Evolutionary conservation across 2,329 filamentous ascomycete genomes (phyloP), one percentile per base, ranked within the genome.

Genomic region (Cordyceps farinosa): DNA sequence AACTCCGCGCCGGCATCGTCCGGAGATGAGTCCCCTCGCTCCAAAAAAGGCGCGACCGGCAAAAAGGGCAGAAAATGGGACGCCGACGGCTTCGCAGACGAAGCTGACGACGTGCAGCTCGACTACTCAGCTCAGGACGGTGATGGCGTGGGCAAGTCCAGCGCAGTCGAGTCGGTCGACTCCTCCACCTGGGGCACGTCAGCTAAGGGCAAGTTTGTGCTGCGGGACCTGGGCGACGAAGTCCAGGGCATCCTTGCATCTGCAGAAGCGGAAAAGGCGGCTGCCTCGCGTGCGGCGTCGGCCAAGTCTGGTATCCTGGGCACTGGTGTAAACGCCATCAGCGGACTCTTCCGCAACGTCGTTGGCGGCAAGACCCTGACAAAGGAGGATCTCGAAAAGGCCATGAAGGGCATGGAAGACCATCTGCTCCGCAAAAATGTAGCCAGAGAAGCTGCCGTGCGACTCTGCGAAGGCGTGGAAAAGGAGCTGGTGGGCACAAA

Each of bases 401-500:
- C 95, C 2, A 88, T 99, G 79, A 95, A 94, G 77, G 90, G 90
- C 38, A 97, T 99, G 92, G 92, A 97, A 73, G 92, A 97, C 63
- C 94, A 98, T 74, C 81, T 99, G 7, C 78, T 99, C 65, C 88
- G 90, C 78, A 99, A 99, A 81, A 99, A 99, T 71, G 93, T 99
- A 34, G 95, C 95, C 0, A 90, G 91, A 60, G 95, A 98, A 80
- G 95, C 95, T 17, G 95, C 94, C 1, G 84, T 97, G 38, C 90
- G 95, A 60, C 80, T 99, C 48, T 97, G 94, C 74, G 89, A 96
- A 66, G 92, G 92, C 58, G 94, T 99, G 7, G 90, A 97, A 75
- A 88, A 90, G 70, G 93, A 97, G 73, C 82, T 99, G 32, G 78
- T 97, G 22, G 93, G 95, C 34, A 88, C 93, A 69, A 97, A 94